Conservation (phyloP, 1,284 basidiomycete species). For the Porodaedalea pini region DNA sequence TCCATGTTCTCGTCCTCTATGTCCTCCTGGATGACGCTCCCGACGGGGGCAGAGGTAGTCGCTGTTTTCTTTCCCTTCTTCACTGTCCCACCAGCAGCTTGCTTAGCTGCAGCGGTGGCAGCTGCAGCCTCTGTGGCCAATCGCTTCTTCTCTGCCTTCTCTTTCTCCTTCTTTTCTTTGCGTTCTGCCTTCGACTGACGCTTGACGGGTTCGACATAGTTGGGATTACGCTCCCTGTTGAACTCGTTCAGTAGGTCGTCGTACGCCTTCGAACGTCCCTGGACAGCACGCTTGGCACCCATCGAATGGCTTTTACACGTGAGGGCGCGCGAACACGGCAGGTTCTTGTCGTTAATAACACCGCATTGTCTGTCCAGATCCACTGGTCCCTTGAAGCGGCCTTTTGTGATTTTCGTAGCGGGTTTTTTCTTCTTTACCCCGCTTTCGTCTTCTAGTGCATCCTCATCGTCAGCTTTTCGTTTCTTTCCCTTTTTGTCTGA, state of each 20-base stretch:
- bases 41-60: conserved; percentile 25
- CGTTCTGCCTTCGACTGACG: conserved; percentile 77
- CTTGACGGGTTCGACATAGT: conserved; percentile 91
- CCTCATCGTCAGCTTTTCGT: conserved; percentile 31
- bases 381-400: conserved; percentile 78
- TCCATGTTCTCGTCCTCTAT: conserved; percentile 71
- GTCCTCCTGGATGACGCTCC: conserved; percentile 31
- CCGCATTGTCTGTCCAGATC: conserved; percentile 95
- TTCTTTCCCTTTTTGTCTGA: conserved; percentile 16
- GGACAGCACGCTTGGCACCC: conserved; percentile 92
- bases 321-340: conserved; percentile 93
- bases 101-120: conserved; percentile 40
- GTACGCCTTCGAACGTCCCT: conserved; percentile 81
- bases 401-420: conserved; percentile 65
- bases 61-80: conserved; percentile 51
- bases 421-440: conserved; percentile 62
- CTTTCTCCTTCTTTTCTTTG: conserved; percentile 74
- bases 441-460: conserved; percentile 22
- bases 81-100: conserved; percentile 46
- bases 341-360: conserved; percentile 93
- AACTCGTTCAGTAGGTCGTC: conserved; percentile 90
- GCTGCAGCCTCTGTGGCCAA: conserved; percentile 62
- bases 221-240: conserved; percentile 90
- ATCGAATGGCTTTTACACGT: conserved; percentile 99
- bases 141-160: conserved; percentile 74